Base-by-base conservation (phyloP, 306 rosid species). In the Biancaea sappan region DNA sequence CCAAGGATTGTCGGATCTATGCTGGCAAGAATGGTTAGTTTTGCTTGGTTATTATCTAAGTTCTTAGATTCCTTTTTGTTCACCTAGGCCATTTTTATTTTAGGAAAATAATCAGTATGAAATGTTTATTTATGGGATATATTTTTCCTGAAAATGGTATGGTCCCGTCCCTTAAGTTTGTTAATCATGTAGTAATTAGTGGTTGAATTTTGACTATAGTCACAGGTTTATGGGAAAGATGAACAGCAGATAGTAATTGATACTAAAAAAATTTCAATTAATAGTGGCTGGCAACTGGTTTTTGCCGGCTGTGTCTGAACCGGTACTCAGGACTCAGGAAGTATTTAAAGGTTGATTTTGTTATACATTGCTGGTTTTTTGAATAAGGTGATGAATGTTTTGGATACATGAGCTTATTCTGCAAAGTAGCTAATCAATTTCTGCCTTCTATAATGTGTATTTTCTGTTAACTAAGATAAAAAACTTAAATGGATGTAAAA, bases 11-110 rank as follows among this genome's bases (percentile, higher is more conserved):
- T 95, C 50, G 88, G 88, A 72, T 88, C 96, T 48, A 90, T 95
- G 97, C 84, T 95, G 79, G 74, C 94, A 51, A 95, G 93, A 81
- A 95, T 95, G 99, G 99, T 89, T 77, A 81, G 99, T 85, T 77
- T 21, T n/a, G n/a, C n/a, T n/a, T n/a, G n/a, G n/a, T n/a, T n/a
- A n/a, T 11, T 40, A 35, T 35, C 7, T 4, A 35, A 35, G 38
- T 35, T 35, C 37, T 43, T n/a, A n/a, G n/a, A n/a, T n/a, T n/a
- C n/a, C n/a, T n/a, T n/a, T n/a, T n/a, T n/a, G n/a, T n/a, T 38
- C 8, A 43, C 21, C 32, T 65, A 18, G 21, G 10, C 54, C 44
- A 8, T 64, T 14, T 41, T 37, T 41, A 13, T 38, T 22, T 13
- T 4, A 10, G 1, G 35, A 25, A 64, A 64, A n/a, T 7, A 7